Evolutionary conservation across 257 asterid species (phyloP).

Genomic region (Jacaranda mimosifolia): DNA sequence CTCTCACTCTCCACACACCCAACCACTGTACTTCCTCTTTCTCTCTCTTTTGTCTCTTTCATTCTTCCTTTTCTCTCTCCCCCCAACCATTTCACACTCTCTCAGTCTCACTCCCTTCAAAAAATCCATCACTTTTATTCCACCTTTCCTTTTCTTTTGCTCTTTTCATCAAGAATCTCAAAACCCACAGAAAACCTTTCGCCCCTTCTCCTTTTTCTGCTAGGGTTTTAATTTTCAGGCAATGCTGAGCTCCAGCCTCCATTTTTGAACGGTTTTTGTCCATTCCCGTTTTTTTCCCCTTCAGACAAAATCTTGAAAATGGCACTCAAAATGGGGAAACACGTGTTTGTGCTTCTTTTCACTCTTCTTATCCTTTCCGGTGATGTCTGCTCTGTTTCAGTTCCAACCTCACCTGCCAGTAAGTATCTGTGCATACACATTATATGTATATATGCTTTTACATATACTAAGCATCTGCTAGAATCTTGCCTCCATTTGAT

Average conservation of each 20-base stretch:
- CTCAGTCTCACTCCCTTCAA: slow-evolving; percentile 43
- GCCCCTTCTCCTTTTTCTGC: slow-evolving; percentile 32
- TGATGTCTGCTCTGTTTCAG: slow-evolving; percentile 60
- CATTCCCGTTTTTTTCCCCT: slow-evolving; percentile 22
- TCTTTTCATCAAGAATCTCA: slow-evolving; percentile 54
- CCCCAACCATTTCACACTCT: slow-evolving; percentile 26
- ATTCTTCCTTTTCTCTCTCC: slow-evolving; percentile 40
- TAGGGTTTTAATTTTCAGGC: slow-evolving; percentile 49
- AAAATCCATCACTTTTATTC: slow-evolving; percentile 57
- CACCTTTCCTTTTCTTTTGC: slow-evolving; percentile 31
- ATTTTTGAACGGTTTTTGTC: slow-evolving; percentile 33
- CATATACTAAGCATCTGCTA: slow-evolving; percentile 11
- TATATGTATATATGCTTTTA: slow-evolving; percentile 29
- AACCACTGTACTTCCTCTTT: slow-evolving; percentile 22
- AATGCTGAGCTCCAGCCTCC: slow-evolving; percentile 48
- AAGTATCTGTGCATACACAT: slow-evolving; percentile 41
- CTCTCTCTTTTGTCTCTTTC: slow-evolving; percentile 38
- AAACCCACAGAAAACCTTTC: slow-evolving; percentile 50
- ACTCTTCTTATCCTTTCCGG: slow-evolving; percentile 59
- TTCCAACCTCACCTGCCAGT: slow-evolving; percentile 82
- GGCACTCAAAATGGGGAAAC: slow-evolving; percentile 50
- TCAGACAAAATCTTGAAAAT: slow-evolving; percentile 17
- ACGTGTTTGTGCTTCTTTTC: slow-evolving; percentile 50
- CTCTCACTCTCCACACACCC: slow-evolving; percentile 19
- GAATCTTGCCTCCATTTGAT: slow-evolving; percentile 51